Evolutionary conservation across 1,284 basidiomycete genomes (phyloP).

Genomic region (Tetrapyrgos nigripes): DNA sequence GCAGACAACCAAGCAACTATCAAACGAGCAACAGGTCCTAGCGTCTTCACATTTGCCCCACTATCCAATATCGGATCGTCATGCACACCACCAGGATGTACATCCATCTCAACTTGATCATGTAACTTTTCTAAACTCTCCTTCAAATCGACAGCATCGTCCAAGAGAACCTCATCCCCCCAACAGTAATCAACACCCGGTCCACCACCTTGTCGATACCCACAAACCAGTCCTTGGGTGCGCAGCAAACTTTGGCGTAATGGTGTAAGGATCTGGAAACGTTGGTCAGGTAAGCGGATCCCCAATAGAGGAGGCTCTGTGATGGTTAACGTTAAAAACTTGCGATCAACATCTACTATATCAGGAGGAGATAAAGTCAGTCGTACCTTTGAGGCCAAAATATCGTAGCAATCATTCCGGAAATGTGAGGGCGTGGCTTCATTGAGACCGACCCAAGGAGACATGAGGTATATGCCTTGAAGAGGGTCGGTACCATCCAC

Average conservation of each 20-base stretch:
- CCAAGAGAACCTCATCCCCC: constrained; percentile 3
- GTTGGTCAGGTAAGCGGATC: neutral
- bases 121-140: neutral
- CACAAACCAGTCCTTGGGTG: constrained; percentile 5
- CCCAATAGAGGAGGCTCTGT: constrained; percentile 1
- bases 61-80: constrained; percentile 15
- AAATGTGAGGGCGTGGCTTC: constrained; percentile 2
- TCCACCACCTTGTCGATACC: neutral
- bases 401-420: constrained; percentile 5
- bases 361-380: constrained; percentile 2
- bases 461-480: constrained; percentile 6
- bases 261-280: constrained; percentile 1
- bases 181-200: constrained; percentile 1
- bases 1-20: constrained; percentile 14
- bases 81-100: constrained; percentile 7
- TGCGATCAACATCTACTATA: too few species aligned
- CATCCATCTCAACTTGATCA: neutral
- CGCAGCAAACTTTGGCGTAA: neutral
- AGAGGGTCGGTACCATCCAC: neutral
- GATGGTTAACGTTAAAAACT: neutral
- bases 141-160: neutral
- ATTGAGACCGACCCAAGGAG: constrained; percentile 12
- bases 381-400: neutral
- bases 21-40: constrained; percentile 3
- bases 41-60: neutral